Percentiles rank a stretch among this genome's conserved stretches.
Conservation (phyloP, 2,329 filamentous ascomycete species). For the Byssothecium circinans region DNA sequence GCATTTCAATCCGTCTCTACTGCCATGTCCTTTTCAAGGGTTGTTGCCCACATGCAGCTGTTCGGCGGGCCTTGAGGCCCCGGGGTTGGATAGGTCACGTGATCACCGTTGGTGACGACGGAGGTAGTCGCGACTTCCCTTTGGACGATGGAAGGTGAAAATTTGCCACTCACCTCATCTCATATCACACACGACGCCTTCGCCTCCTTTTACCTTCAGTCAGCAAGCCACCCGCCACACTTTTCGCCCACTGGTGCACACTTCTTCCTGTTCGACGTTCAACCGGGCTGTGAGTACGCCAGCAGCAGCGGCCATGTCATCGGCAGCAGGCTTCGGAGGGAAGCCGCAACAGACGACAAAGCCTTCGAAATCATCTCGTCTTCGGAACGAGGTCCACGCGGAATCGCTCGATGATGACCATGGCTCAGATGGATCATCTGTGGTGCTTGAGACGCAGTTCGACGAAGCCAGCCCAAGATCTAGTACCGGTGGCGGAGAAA, state of each 20-base stretch:
- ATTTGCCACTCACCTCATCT: slow-evolving; percentile 6
- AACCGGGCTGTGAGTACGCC: background rate
- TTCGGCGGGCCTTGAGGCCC: too few species aligned
- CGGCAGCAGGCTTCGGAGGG: slow-evolving; percentile 6
- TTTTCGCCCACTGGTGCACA: background rate
- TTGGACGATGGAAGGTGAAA: slow-evolving; percentile 15
- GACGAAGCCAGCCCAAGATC: background rate
- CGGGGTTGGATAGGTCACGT: background rate
- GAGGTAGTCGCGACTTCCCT: slow-evolving; percentile 1
- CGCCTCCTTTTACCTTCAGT: background rate
- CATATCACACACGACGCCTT: background rate
- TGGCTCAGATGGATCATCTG: slow-evolving; percentile 10
- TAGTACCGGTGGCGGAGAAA: background rate
- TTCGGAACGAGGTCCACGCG: slow-evolving; percentile 22
- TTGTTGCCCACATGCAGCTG: too few species aligned
- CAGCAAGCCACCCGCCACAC: background rate
- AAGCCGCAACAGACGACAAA: slow-evolving; percentile 8
- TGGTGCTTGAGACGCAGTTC: slow-evolving; percentile 24
- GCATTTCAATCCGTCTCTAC: too few species aligned
- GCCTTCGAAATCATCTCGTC: slow-evolving; percentile 17
- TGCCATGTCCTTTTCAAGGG: too few species aligned
- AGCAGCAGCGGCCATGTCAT: slow-evolving; percentile 14
- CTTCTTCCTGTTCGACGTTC: background rate
- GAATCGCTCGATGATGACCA: slow-evolving; percentile 19
- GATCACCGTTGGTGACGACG: background rate